Evolutionary conservation across 371 early-diverging fungal species (phyloP).

Genomic region (Catenaria anguillulae): DNA sequence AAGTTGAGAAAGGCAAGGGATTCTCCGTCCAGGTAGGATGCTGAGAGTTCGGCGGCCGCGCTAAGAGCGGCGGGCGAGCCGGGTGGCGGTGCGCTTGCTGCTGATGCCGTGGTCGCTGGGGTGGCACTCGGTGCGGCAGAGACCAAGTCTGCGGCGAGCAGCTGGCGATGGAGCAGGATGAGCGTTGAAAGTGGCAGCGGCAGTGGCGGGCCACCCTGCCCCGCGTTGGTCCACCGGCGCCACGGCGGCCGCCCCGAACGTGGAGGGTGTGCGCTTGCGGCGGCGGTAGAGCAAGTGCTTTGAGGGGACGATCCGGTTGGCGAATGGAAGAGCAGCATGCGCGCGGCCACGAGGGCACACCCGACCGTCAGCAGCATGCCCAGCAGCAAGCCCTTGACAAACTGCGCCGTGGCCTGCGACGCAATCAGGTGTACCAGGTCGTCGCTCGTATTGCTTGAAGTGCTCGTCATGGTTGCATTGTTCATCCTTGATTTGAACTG

Average conservation of each 20-base stretch:
- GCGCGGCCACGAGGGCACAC: not conserved
- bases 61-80: not conserved
- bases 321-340: constrained; percentile 5
- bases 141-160: not conserved
- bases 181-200: constrained; percentile 6
- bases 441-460: not conserved
- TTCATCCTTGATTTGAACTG: no score
- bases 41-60: not conserved
- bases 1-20: constrained; percentile 2
- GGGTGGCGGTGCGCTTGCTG: no score
- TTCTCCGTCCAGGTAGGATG: not conserved
- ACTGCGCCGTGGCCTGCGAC: constrained; percentile 6
- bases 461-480: no score
- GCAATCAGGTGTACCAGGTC: constrained; percentile 1
- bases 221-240: not conserved
- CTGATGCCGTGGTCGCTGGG: no score
- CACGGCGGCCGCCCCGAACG: not conserved
- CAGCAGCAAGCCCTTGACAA: constrained; percentile 4
- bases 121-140: no score
- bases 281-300: not conserved
- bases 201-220: not conserved
- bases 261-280: not conserved
- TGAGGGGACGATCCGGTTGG: not conserved
- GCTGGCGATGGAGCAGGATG: constrained; percentile 2
- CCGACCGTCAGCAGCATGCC: constrained; percentile 1